Conservation (phyloP, 2,329 filamentous ascomycete genomes). For the Bipolaris zeicola region DNA sequence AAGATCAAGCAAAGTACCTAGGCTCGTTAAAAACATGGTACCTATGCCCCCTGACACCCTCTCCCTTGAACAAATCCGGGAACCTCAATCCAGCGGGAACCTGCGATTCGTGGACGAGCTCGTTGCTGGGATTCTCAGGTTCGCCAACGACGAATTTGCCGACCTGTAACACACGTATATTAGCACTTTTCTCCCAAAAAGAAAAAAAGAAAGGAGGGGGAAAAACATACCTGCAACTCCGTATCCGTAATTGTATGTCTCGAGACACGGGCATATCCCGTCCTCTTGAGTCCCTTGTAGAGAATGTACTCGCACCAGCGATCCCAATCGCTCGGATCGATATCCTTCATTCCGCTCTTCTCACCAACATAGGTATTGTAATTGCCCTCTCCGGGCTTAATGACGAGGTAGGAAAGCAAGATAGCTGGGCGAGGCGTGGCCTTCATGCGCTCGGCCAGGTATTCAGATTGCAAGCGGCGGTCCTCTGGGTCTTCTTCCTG, state of each 20-base stretch:
- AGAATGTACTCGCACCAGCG: slow-evolving; percentile 99
- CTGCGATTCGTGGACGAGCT: slow-evolving; percentile 72
- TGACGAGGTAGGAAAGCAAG: slow-evolving; percentile 89
- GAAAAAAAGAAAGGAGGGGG: neutral
- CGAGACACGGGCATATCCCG: slow-evolving; percentile 88
- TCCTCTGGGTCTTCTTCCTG: slow-evolving; percentile 97
- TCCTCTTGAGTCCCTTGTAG: slow-evolving; percentile 84
- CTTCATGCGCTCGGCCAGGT: slow-evolving; percentile 87
- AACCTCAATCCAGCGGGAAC: slow-evolving; percentile 81
- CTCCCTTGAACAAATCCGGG: slow-evolving; percentile 79
- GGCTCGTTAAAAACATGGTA: slow-evolving; percentile 93
- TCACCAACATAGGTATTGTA: slow-evolving; percentile 95
- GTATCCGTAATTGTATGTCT: slow-evolving; percentile 94
- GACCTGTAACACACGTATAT: slow-evolving; percentile 54
- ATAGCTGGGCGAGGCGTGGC: slow-evolving; percentile 79
- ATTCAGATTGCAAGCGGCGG: slow-evolving; percentile 81
- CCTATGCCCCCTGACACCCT: slow-evolving; percentile 84
- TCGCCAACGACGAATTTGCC: slow-evolving; percentile 90
- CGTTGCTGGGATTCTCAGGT: slow-evolving; percentile 64
- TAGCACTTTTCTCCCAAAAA: neutral
- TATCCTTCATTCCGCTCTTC: slow-evolving; percentile 89
- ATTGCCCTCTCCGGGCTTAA: slow-evolving; percentile 86
- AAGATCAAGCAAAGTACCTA: slow-evolving; percentile 38
- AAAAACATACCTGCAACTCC: slow-evolving; percentile 75
- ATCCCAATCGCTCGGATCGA: slow-evolving; percentile 92